A percentile compares a stretch with the other conserved stretches of the same genome.
Evolutionary conservation across 371 early-diverging fungal species (phyloP).

Genomic region (Massospora cicadina): DNA sequence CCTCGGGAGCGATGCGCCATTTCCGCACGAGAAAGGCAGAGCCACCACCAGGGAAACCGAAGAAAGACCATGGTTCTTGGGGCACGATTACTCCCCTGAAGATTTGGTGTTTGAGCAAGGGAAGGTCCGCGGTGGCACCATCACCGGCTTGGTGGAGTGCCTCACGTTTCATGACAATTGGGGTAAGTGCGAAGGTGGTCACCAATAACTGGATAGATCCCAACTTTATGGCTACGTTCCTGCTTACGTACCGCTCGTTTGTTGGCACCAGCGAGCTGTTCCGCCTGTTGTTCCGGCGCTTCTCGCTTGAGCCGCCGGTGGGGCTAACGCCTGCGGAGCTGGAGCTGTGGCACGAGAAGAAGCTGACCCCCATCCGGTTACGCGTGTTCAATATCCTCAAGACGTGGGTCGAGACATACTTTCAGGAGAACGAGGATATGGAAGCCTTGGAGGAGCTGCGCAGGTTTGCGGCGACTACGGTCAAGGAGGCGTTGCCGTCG

Average conservation of each 20-base stretch:
- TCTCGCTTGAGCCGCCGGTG: slow-evolving; percentile 45
- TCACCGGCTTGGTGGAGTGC: slow-evolving; percentile 65
- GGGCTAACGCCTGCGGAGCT: slow-evolving; percentile 46
- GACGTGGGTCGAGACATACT: slow-evolving; percentile 76
- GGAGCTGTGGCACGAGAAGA: slow-evolving; percentile 63
- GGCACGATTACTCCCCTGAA: slow-evolving; percentile 43
- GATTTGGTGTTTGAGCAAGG: slow-evolving; percentile 69
- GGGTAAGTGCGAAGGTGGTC: slow-evolving; percentile 15
- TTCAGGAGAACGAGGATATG: slow-evolving; percentile 52
- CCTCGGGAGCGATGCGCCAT: slow-evolving; percentile 18
- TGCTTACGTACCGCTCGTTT: slow-evolving; percentile 79
- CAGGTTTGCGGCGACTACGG: not conserved
- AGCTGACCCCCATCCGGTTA: slow-evolving; percentile 64
- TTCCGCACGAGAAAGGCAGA: slow-evolving; percentile 12
- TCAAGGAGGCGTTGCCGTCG: slow-evolving; percentile 35
- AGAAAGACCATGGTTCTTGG: slow-evolving; percentile 44
- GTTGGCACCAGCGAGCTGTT: slow-evolving; percentile 58
- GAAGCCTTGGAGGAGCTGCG: slow-evolving; percentile 35
- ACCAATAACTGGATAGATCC: slow-evolving; percentile 30
- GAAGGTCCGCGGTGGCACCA: slow-evolving; percentile 70
- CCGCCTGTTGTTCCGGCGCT: slow-evolving; percentile 45
- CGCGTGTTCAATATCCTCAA: slow-evolving; percentile 79
- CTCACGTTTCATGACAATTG: slow-evolving; percentile 59
- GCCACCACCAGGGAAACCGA: slow-evolving; percentile 13
- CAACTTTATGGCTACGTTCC: slow-evolving; percentile 58